Evolutionary conservation across 1,139 yeast species (phyloP).

Genomic region (Candida frijolesensis): DNA sequence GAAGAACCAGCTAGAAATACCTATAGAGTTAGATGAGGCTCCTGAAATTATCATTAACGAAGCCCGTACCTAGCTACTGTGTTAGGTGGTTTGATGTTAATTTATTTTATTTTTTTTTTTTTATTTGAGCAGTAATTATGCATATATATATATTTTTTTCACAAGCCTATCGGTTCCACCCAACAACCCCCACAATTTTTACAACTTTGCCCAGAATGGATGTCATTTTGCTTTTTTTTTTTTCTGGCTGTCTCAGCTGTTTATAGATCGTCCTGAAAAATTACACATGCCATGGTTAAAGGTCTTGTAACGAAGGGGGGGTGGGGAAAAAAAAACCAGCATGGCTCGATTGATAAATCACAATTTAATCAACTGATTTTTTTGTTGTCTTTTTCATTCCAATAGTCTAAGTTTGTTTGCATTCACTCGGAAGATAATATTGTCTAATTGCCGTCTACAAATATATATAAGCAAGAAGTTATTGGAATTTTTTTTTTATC

Average conservation of each 20-base stretch:
- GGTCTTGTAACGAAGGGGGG: no score
- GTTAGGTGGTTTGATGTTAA: not conserved
- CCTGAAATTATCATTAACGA: not conserved
- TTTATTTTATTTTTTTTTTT: no score
- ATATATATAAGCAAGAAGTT: no score
- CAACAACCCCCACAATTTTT: not conserved
- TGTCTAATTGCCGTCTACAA: not conserved
- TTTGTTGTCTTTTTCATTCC: no score
- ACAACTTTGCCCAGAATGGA: not conserved
- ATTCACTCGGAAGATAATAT: not conserved
- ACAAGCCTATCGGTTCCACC: not conserved
- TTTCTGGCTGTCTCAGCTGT: not conserved
- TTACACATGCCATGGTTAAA: no score
- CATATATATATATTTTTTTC: not conserved
- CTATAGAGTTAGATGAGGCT: constrained; percentile 18
- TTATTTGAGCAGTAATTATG: not conserved
- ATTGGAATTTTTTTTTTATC: not conserved
- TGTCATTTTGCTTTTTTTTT: not conserved
- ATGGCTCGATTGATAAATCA: no score
- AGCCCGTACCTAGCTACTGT: not conserved
- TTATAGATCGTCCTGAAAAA: no score
- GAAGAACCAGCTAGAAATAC: constrained; percentile 18
- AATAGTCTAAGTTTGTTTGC: no score
- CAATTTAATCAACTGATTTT: no score
- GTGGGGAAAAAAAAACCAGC: no score